Evolutionary conservation across 108 stramenopile genomes (phyloP), one percentile per base, ranked within the genome.

Genomic region (Pseudonitzschia multiseries): DNA sequence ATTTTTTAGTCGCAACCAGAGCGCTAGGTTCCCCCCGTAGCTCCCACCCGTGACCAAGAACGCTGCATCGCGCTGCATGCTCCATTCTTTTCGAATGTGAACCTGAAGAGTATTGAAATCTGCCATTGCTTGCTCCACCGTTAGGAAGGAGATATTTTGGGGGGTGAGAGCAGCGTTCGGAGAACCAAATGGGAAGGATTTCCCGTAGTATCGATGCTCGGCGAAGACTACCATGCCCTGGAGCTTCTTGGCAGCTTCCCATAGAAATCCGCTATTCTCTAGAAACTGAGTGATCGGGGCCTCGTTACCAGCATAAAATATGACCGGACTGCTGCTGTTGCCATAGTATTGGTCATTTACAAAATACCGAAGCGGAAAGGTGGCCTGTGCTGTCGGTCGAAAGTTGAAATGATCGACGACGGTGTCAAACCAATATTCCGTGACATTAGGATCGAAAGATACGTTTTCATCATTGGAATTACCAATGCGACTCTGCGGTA

Each of bases 11-110:
- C 93, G 88, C 43, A 85, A 52, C 84, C 89, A 89, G 12, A 88
- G 26, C 13, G 93, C 87, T 22, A 95, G 81, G 80, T 91, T 95
- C 53, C 91, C 93, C 22, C 89, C 89, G 70, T 95, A 95, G 60
- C 76, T 78, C 17, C 93, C 93, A 4, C 93, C 93, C 63, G 83
- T 87, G 32, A 73, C 81, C 1, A 87, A 64, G 29, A 87, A 77
- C 17, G 81, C 67, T 60, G 82, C 21, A 17, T 33, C 36, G 32
- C 69, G 57, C 18, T 36, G 1, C 53, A 75, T 59, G 12, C 53
- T 53, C 73, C 75, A 78, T 21, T 79, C 66, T 21, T 41, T 27
- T 13, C 82, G 74, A 22, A 90, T 73, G 20, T 73, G 66, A 6
- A 59, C 21, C 5, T 85, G 65, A 13, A 93, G 79, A 8, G 40